Percentiles rank a stretch among this genome's conserved stretches.
Conservation (phyloP, 2,329 filamentous ascomycete species). For the Metarhizium humberi region DNA sequence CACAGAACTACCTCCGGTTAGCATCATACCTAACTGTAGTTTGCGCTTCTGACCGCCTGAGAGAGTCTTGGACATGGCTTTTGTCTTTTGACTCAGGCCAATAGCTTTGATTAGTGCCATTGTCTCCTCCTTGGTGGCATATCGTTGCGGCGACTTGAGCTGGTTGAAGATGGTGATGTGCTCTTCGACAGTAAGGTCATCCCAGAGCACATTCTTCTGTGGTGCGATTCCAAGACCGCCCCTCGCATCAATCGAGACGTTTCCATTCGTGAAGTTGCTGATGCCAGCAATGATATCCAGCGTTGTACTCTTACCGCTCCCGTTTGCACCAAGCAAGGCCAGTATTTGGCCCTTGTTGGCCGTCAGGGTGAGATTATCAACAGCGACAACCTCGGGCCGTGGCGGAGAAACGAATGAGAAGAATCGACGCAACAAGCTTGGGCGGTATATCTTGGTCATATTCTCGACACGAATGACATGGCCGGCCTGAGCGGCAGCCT, state of each 20-base stretch:
- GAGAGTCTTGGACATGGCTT: conserved; percentile 64
- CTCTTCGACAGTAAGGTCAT: conserved; percentile 76
- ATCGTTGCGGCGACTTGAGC: conserved; percentile 56
- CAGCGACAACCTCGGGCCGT: conserved; percentile 55
- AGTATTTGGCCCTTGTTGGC: conserved; percentile 75
- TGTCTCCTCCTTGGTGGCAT: conserved; percentile 50
- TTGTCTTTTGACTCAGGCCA: conserved; percentile 66
- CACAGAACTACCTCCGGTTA: conserved; percentile 78
- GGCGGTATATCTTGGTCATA: conserved; percentile 72
- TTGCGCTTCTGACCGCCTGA: conserved; percentile 91
- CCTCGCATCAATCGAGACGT: conserved; percentile 66
- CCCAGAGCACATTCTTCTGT: conserved; percentile 92
- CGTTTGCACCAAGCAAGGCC: conserved; percentile 80
- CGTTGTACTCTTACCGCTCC: conserved; percentile 83
- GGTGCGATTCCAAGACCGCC: conserved; percentile 81
- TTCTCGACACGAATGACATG: conserved; percentile 14
- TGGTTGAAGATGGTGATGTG: conserved; percentile 78
- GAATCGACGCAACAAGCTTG: conserved; percentile 49
- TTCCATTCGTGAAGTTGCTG: conserved; percentile 65
- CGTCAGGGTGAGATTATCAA: conserved; percentile 63
- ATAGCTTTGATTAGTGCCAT: conserved; percentile 56
- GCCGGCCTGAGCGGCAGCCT: conserved; percentile 56
- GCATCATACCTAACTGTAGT: conserved; percentile 88
- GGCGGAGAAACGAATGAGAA: conserved; percentile 23
- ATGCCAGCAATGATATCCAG: conserved; percentile 81